Conservation (phyloP, 106 monocot species). For the Dioscorea alata region DNA sequence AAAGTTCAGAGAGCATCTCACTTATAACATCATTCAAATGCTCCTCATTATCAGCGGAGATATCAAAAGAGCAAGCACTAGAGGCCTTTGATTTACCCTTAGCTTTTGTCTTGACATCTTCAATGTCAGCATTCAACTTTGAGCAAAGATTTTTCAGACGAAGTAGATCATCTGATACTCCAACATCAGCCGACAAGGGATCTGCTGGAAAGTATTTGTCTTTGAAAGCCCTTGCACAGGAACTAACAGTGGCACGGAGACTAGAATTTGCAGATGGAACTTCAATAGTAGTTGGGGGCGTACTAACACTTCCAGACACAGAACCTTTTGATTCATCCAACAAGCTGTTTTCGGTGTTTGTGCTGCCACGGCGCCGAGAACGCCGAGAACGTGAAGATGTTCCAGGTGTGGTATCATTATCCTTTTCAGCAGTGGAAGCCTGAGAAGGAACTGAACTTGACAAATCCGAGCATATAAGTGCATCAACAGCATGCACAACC, state of each 20-base stretch:
- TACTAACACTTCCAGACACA: conserved; percentile 21
- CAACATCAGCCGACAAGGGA: conserved; percentile 58
- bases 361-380: conserved; percentile 45
- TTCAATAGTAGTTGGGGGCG: conserved; percentile 41
- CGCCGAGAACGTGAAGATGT: conserved; percentile 78
- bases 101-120: conserved; percentile 48
- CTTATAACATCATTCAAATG: conserved; percentile 47
- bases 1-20: conserved; percentile 71
- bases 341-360: conserved; percentile 35
- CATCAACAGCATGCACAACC: conserved; percentile 91
- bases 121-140: conserved; percentile 56
- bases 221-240: conserved; percentile 75
- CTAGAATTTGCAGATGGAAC: conserved; percentile 48
- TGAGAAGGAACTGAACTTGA: conserved; percentile 37
- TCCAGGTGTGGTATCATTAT: conserved; percentile 39
- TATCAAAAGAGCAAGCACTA: conserved; percentile 38
- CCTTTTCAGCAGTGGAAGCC: conserved; percentile 40
- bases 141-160: conserved; percentile 67
- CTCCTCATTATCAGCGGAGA: conserved; percentile 49
- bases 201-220: conserved; percentile 80
- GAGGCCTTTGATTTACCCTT: conserved; percentile 85
- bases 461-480: conserved; percentile 56
- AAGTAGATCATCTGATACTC: conserved; percentile 80
- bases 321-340: conserved; percentile 64
- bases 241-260: conserved; percentile 71